Evolutionary conservation across 2,329 filamentous ascomycete genomes (phyloP).

Genomic region (Fusarium sp.): DNA sequence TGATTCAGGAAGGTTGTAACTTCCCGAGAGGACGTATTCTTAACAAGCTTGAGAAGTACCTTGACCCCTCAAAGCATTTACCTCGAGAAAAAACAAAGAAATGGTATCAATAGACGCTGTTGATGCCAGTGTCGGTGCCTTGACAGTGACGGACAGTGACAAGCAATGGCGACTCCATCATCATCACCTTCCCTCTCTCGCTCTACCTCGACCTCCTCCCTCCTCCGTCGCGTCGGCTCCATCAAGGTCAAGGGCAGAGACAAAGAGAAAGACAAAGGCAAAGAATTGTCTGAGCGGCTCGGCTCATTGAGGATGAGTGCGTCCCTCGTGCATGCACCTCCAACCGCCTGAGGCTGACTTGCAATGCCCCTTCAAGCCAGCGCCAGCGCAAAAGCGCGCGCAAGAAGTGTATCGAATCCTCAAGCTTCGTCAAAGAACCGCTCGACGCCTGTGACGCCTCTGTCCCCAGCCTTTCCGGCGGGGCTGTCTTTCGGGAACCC

Average conservation of each 20-base stretch:
- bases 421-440: constrained; percentile 6
- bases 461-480: neutral
- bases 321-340: neutral
- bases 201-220: constrained; percentile 26
- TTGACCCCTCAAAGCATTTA: neutral
- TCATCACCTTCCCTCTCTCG: constrained; percentile 16
- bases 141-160: constrained; percentile 2
- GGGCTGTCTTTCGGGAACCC: neutral
- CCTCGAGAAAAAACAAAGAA: neutral
- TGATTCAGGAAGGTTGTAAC: constrained; percentile 12
- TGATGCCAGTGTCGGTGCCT: constrained; percentile 3
- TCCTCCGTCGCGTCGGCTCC: constrained; percentile 26
- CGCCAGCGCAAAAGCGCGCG: constrained; percentile 17
- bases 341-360: constrained; percentile 8
- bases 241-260: constrained; percentile 8
- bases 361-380: constrained; percentile 15
- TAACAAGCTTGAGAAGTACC: neutral
- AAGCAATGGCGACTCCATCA: constrained; percentile 21
- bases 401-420: constrained; percentile 29
- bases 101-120: neutral
- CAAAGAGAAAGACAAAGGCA: neutral
- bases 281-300: constrained; percentile 24
- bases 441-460: constrained; percentile 14
- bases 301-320: constrained; percentile 31
- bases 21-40: neutral